A percentile compares a stretch with the other conserved stretches of the same genome.
Evolutionary conservation across 2,329 filamentous ascomycete species (phyloP).

Genomic region (Trichoderma aggressivum): DNA sequence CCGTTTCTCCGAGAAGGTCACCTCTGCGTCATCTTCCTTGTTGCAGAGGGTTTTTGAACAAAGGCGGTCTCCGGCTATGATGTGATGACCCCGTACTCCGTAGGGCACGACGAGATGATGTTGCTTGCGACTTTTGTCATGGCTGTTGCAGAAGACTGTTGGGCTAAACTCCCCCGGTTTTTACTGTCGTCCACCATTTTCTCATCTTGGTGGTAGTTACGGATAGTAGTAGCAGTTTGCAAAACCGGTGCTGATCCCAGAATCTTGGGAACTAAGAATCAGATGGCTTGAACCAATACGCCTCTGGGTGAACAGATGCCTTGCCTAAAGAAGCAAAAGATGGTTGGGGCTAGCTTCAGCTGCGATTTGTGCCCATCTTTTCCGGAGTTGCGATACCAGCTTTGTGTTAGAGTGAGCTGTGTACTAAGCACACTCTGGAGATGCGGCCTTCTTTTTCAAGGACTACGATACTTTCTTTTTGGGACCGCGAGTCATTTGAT

Average conservation of each 20-base stretch:
- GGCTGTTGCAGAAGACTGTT: background rate
- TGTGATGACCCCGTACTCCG: background rate
- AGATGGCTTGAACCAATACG: background rate
- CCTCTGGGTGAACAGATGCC: background rate
- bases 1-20: background rate
- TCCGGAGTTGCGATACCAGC: background rate
- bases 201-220: background rate
- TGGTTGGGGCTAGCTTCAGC: background rate
- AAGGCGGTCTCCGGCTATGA: conserved; percentile 1
- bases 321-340: background rate
- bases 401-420: too few relatives aligned
- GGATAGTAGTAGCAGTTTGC: background rate
- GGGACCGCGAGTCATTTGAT: background rate
- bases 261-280: background rate
- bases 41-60: background rate
- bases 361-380: background rate
- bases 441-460: too few relatives aligned
- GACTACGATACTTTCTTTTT: background rate
- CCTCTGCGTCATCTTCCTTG: background rate
- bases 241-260: background rate
- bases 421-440: too few relatives aligned
- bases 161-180: background rate
- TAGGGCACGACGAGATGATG: background rate
- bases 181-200: background rate
- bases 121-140: background rate